Conservation (phyloP, 345 rosid species). For the Acer saccharum region DNA sequence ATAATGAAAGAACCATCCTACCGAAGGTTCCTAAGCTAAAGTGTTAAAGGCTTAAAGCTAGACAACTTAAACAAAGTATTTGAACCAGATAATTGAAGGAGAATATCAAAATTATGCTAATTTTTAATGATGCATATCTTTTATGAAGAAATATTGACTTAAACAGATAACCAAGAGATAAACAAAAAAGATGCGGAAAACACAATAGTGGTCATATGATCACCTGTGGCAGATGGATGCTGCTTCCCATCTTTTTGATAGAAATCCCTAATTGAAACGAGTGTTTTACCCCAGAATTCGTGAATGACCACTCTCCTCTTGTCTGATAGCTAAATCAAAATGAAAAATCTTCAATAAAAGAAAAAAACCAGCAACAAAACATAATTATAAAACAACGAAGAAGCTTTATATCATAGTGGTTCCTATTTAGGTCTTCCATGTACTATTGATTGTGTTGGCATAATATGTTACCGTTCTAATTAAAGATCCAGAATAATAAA, state of each 20-base stretch:
- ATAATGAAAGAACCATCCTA: background rate
- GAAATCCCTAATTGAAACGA: constrained; percentile 55
- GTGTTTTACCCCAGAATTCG: constrained; percentile 46
- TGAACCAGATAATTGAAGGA: background rate
- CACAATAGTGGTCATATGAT: constrained; percentile 3
- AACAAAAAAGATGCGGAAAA: background rate
- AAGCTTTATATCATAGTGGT: background rate
- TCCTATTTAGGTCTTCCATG: background rate
- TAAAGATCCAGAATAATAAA: too few species aligned
- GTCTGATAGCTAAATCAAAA: constrained; percentile 58
- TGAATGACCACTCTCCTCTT: constrained; percentile 51
- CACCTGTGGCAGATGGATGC: constrained; percentile 54
- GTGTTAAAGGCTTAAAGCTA: background rate
- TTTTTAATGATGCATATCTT: background rate
- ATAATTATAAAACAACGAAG: background rate
- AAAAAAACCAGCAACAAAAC: background rate
- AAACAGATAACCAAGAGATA: background rate
- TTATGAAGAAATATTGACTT: background rate
- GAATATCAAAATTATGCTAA: background rate
- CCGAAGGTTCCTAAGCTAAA: background rate
- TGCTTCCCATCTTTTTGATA: constrained; percentile 47
- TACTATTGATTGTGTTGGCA: background rate
- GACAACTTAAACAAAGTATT: background rate
- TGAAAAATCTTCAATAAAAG: constrained; percentile 4
- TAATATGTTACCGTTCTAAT: too few species aligned